phyloP scores from a whole-genome alignment of 1,284 basidiomycete species.

The Rhodotorula sp. region DNA sequence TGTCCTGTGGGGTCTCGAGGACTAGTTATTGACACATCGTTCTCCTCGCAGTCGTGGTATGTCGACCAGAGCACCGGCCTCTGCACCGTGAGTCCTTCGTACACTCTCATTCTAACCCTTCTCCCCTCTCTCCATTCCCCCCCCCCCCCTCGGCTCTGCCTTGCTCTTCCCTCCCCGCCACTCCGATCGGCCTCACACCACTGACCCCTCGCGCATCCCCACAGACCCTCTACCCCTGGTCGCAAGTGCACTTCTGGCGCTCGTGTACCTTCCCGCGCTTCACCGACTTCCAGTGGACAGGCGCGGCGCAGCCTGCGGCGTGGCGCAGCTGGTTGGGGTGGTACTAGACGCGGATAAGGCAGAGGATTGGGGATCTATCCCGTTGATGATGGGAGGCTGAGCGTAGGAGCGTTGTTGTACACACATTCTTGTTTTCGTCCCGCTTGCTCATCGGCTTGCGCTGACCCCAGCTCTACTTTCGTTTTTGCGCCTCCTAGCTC shows the following conservation, averaged over 20 bases:
- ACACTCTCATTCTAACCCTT: no score
- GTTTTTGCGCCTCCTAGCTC: no score
- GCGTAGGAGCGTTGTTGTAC: no score
- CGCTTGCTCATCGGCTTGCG: no score
- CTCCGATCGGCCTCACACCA: no score
- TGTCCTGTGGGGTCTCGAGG: no score
- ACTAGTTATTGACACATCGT: not conserved
- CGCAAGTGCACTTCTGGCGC: conserved; percentile 42
- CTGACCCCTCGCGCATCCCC: no score
- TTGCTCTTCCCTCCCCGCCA: not conserved
- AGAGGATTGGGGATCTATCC: no score
- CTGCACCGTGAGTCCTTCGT: conserved; percentile 29
- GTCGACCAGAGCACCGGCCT: conserved; percentile 34
- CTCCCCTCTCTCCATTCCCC: not conserved
- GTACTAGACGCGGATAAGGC: not conserved
- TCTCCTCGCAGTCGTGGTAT: conserved; percentile 28
- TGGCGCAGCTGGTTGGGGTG: conserved; percentile 16
- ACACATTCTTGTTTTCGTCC: no score
- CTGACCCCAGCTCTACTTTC: no score
- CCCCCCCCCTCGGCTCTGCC: no score
- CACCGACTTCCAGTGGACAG: conserved; percentile 23
- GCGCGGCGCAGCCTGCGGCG: not conserved
- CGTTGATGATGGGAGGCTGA: no score
- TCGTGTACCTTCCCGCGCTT: conserved; percentile 24
- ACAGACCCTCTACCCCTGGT: conserved; percentile 37